These are phyloP conservation scores for Cardamine resedifolia DNA, from an alignment of 345 rosid genomes.

Conservation along the genomic window DNA sequence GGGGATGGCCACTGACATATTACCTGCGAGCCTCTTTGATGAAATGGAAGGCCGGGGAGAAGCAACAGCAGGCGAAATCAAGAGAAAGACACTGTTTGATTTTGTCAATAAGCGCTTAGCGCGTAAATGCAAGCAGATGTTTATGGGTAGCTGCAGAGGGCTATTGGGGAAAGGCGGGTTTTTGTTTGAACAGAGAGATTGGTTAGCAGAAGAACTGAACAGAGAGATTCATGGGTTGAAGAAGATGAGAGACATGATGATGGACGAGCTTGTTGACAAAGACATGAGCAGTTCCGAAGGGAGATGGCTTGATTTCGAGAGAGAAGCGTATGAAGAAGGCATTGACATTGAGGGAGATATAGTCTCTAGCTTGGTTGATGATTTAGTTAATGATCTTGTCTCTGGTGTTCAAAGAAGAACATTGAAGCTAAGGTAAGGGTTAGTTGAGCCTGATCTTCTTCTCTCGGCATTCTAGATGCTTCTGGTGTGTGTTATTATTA, in stretches of 20 bases:
- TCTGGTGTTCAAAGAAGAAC: constrained; percentile 19
- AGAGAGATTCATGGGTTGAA: constrained; percentile 55
- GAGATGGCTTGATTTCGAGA: constrained; percentile 68
- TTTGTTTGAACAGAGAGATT: constrained; percentile 43
- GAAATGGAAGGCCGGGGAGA: constrained; percentile 49
- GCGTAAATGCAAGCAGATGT: constrained; percentile 34
- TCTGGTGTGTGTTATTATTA: background rate
- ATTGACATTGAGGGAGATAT: constrained; percentile 59
- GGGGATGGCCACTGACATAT: constrained; percentile 42
- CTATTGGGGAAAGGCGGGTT: constrained; percentile 38
- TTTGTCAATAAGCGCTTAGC: constrained; percentile 53
- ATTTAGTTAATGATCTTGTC: constrained; percentile 58
- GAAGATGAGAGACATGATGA: constrained; percentile 61
- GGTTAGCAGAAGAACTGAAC: constrained; percentile 62
- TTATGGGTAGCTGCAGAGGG: constrained; percentile 52
- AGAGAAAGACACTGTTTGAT: constrained; percentile 56
- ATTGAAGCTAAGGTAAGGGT: background rate
- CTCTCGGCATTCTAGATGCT: constrained; percentile 12
- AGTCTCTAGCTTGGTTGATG: constrained; percentile 65
- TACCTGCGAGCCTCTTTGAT: constrained; percentile 47
- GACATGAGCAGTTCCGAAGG: constrained; percentile 70
- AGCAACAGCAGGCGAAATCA: constrained; percentile 49
- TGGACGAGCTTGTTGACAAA: constrained; percentile 78
- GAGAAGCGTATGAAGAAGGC: constrained; percentile 69
- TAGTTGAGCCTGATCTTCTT: constrained; percentile 19